Conservation (phyloP, 73 alveolate species). For the Paramecium tetraurelia region DNA sequence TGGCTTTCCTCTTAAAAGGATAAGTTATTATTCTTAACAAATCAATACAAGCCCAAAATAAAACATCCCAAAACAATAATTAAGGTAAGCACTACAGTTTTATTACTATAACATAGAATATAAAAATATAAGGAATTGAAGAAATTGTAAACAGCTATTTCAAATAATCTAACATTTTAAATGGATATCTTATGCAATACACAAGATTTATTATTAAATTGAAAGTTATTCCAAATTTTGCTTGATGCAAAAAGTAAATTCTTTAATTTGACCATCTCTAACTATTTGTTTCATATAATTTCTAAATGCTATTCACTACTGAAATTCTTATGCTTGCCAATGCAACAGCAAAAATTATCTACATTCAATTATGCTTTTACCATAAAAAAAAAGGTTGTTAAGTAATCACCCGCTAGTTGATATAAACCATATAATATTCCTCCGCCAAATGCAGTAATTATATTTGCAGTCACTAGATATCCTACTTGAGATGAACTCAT, state of each 20-base stretch:
- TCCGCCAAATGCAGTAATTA: background rate
- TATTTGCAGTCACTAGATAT: background rate
- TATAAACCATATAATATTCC: background rate
- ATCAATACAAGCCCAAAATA: background rate
- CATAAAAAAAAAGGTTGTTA: background rate
- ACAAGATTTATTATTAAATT: background rate
- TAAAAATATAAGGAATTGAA: background rate
- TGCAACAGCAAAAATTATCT: background rate
- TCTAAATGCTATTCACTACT: background rate
- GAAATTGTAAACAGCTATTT: background rate
- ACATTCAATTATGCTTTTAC: background rate
- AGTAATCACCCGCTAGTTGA: background rate
- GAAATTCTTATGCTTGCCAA: background rate
- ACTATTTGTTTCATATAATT: background rate
- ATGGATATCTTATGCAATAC: background rate
- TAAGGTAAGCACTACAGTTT: background rate
- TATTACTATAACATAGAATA: background rate
- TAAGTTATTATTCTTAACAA: background rate
- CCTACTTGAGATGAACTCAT: background rate
- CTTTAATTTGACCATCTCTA: background rate
- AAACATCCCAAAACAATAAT: background rate
- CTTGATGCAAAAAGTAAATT: background rate
- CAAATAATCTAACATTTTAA: background rate
- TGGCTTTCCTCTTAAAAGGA: background rate
- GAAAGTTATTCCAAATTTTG: conserved; percentile 17